A percentile compares a stretch with the other conserved stretches of the same genome.
Evolutionary conservation across 768 basidiomycete species (phyloP).

Genomic region (Obba rivulosa): DNA sequence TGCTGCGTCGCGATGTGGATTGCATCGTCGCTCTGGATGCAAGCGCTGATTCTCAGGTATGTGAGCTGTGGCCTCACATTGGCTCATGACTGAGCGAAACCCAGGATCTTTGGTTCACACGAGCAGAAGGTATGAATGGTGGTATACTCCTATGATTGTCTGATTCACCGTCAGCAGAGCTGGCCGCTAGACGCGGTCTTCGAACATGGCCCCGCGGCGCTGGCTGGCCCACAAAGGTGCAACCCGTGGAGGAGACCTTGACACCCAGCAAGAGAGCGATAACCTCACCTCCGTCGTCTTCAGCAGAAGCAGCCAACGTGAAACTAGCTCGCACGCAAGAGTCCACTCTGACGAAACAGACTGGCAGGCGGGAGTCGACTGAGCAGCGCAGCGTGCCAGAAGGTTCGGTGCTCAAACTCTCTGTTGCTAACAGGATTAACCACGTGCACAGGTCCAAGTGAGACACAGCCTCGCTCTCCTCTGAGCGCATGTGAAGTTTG

Average conservation of each 20-base stretch:
- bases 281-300: constrained; percentile 1
- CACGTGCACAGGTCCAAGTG: neutral
- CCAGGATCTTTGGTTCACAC: constrained; percentile 23
- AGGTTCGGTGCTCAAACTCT: neutral
- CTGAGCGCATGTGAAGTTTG: constrained; percentile 20
- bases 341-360: constrained; percentile 18
- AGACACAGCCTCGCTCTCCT: neutral
- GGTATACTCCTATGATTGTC: no score
- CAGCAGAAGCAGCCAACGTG: constrained; percentile 10
- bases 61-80: neutral
- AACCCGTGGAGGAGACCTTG: neutral
- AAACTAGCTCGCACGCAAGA: constrained; percentile 22
- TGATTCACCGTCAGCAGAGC: constrained; percentile 9
- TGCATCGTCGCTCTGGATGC: constrained; percentile 23
- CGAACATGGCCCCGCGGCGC: constrained; percentile 22
- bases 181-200: constrained; percentile 19
- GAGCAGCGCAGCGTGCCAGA: constrained; percentile 13
- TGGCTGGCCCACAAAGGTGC: constrained; percentile 17
- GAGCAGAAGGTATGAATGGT: constrained; percentile 16
- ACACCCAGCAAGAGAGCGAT: no score
- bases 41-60: constrained; percentile 21
- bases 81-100: neutral
- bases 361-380: constrained; percentile 11
- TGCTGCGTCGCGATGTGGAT: constrained; percentile 20
- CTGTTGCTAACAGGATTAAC: neutral